These are phyloP conservation scores for Sphaerulina musiva DNA, from an alignment of 2,329 filamentous ascomycete species.

Conservation along the genomic window DNA sequence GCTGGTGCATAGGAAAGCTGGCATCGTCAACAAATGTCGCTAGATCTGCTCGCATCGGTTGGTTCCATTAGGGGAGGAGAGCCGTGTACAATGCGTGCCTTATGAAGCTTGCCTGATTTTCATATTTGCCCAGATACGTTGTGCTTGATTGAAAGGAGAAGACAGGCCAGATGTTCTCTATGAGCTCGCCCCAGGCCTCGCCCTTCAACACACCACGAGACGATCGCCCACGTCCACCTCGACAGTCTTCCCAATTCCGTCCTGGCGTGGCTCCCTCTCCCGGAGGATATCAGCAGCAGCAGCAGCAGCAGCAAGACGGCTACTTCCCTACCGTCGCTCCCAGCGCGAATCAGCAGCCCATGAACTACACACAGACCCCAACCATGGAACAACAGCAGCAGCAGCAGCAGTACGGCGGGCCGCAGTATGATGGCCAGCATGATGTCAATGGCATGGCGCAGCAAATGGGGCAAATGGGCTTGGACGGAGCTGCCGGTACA, in stretches of 20 bases:
- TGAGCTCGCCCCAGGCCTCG: conserved; percentile 21
- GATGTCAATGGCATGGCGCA: conserved; percentile 50
- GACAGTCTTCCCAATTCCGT: conserved; percentile 30
- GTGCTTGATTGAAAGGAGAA: not conserved
- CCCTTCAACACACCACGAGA: conserved; percentile 25
- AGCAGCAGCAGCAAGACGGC: conserved; percentile 37
- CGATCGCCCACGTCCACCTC: conserved; percentile 20
- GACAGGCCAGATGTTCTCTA: conserved; percentile 2
- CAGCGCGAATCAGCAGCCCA: conserved; percentile 18
- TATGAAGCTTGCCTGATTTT: too few species aligned
- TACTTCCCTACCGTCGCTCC: conserved; percentile 39
- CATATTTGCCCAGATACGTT: too few species aligned
- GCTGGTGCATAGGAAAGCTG: conserved; percentile 7
- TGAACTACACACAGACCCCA: conserved; percentile 20
- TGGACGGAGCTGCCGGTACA: conserved; percentile 49
- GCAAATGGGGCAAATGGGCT: conserved; percentile 71
- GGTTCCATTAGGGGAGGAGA: not conserved
- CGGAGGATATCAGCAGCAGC: conserved; percentile 42
- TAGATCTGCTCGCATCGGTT: not conserved
- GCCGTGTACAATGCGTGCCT: too few species aligned
- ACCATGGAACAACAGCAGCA: conserved; percentile 16
- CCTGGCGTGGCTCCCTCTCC: conserved; percentile 42
- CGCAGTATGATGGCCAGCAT: conserved; percentile 12
- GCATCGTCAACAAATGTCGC: not conserved
- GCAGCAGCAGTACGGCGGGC: conserved; percentile 15